A percentile compares a stretch with the other conserved stretches of the same genome.
phyloP scores from a whole-genome alignment of 345 rosid species.

The Balakata baccata region DNA sequence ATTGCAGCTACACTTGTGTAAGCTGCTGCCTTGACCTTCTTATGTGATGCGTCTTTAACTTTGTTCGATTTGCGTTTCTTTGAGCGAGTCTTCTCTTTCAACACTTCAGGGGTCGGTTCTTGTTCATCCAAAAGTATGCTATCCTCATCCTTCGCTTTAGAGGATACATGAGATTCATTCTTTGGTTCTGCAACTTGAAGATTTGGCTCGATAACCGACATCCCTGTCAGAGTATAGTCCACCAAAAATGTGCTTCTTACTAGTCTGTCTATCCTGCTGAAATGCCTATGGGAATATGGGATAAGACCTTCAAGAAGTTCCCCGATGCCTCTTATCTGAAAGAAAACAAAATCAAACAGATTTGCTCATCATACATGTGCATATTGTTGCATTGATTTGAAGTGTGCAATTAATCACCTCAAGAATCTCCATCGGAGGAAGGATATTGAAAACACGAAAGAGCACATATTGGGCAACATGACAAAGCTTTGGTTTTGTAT shows the following conservation, averaged over 20 bases:
- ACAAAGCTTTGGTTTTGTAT: slow-evolving; percentile 83
- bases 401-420: slow-evolving; percentile 64
- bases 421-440: slow-evolving; percentile 71
- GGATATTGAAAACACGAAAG: slow-evolving; percentile 59
- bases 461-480: slow-evolving; percentile 83
- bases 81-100: slow-evolving; percentile 28
- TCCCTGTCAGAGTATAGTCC: slow-evolving; percentile 77
- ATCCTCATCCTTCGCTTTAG: slow-evolving; percentile 18
- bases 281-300: slow-evolving; percentile 90
- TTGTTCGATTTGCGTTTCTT: slow-evolving; percentile 67
- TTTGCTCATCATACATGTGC: no score
- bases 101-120: slow-evolving; percentile 26
- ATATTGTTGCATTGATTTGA: no score
- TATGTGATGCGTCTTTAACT: slow-evolving; percentile 42
- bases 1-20: slow-evolving; percentile 30
- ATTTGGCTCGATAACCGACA: slow-evolving; percentile 78
- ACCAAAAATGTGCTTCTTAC: slow-evolving; percentile 82
- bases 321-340: slow-evolving; percentile 72
- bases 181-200: slow-evolving; percentile 17
- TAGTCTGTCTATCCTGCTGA: slow-evolving; percentile 78
- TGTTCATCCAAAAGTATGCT: neutral
- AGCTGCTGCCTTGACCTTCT: slow-evolving; percentile 53
- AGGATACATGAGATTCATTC: neutral
- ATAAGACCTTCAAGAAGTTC: slow-evolving; percentile 85
- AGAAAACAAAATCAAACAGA: slow-evolving; percentile 10